Conservation (phyloP, 164 flowering plant genomes). For the Buxus sempervirens region DNA sequence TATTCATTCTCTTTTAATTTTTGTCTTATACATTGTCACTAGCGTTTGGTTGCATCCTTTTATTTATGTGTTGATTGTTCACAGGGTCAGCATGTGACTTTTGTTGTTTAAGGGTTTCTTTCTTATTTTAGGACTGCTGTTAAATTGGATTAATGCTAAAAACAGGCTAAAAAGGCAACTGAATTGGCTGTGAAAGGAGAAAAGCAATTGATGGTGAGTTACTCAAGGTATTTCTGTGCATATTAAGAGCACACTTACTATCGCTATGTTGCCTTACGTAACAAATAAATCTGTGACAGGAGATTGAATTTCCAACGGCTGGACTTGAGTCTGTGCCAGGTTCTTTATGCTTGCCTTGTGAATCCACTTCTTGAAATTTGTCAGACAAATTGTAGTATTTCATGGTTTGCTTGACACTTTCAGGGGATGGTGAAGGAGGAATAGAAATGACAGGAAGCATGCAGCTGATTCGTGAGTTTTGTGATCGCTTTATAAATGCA, state of each 20-base stretch:
- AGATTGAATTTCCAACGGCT: constrained; percentile 93
- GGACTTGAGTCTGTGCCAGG: constrained; percentile 95
- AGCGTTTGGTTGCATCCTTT: too few species aligned
- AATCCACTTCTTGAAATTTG: background rate
- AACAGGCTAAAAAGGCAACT: constrained; percentile 76
- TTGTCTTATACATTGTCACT: too few species aligned
- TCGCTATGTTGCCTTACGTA: constrained; percentile 16
- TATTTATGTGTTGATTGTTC: too few species aligned
- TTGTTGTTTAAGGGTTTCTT: background rate
- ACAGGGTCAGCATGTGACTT: background rate
- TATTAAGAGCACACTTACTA: background rate
- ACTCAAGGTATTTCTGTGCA: background rate
- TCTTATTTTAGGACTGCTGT: background rate
- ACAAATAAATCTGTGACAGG: constrained; percentile 46
- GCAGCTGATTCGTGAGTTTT: constrained; percentile 85
- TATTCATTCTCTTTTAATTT: too few species aligned
- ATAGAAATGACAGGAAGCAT: constrained; percentile 92
- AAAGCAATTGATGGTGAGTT: constrained; percentile 74
- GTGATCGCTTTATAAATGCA: constrained; percentile 60
- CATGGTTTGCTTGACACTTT: constrained; percentile 8
- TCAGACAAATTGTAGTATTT: background rate
- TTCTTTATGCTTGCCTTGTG: constrained; percentile 18
- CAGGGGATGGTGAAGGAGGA: constrained; percentile 99
- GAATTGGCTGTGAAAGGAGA: constrained; percentile 60
- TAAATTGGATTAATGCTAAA: constrained; percentile 6